A percentile compares a stretch with the other conserved stretches of the same genome.
These are phyloP conservation scores for Babesia ovata DNA, from an alignment of 169 alveolate species.

Conservation along the genomic window DNA sequence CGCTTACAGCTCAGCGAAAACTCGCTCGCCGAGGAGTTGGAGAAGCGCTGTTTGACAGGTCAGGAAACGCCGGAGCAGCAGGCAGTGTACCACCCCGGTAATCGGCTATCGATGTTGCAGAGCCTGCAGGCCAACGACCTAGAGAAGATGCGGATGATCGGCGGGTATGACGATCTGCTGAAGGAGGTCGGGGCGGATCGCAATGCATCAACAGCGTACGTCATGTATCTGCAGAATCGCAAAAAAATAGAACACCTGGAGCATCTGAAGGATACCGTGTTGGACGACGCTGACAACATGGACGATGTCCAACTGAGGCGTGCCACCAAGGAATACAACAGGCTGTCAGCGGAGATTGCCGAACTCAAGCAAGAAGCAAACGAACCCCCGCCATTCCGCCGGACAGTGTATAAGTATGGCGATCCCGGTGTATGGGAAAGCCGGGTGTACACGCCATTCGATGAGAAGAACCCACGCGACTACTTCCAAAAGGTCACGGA, in stretches of 20 bases:
- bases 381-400: conserved; percentile 49
- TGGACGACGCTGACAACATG: conserved; percentile 49
- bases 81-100: conserved; percentile 23
- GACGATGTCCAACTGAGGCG: conserved; percentile 24
- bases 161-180: conserved; percentile 53
- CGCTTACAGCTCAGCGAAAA: conserved; percentile 54
- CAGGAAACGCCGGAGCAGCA: conserved; percentile 67
- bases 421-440: conserved; percentile 51
- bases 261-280: conserved; percentile 18
- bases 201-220: conserved; percentile 32
- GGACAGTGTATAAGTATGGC: conserved; percentile 50
- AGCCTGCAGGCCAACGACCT: conserved; percentile 30
- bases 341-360: conserved; percentile 36
- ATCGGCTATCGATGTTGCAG: background rate
- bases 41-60: conserved; percentile 53
- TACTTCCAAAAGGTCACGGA: conserved; percentile 47
- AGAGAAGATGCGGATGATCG: conserved; percentile 51
- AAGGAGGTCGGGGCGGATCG: conserved; percentile 40
- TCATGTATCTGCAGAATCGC: conserved; percentile 48
- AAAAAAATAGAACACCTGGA: conserved; percentile 32
- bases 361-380: conserved; percentile 27
- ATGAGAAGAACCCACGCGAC: conserved; percentile 13
- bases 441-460: conserved; percentile 53
- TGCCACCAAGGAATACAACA: conserved; percentile 39
- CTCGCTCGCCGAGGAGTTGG: conserved; percentile 55